phyloP scores from a whole-genome alignment of 495 filamentous ascomycete genomes.

The Barbatosphaeria neglecta region DNA sequence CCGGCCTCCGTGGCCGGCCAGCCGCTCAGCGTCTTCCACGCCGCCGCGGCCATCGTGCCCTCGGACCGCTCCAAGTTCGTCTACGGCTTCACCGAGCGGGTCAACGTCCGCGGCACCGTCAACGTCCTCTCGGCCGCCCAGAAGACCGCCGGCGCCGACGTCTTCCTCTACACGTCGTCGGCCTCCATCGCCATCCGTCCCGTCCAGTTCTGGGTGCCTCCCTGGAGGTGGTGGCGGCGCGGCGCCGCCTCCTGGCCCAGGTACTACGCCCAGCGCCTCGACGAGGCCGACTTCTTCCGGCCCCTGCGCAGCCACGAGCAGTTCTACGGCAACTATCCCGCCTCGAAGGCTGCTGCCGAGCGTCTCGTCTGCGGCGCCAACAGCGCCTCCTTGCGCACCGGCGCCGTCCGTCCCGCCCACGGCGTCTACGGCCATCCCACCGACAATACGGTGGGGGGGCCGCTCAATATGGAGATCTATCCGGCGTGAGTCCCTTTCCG shows the following conservation, averaged over 20 bases:
- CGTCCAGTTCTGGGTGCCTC: constrained; percentile 35
- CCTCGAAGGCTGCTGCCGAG: constrained; percentile 42
- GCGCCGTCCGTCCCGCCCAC: constrained; percentile 46
- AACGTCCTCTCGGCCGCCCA: constrained; percentile 44
- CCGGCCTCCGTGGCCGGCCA: constrained; percentile 11
- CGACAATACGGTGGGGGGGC: constrained; percentile 37
- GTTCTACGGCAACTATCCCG: constrained; percentile 48
- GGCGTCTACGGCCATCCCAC: constrained; percentile 47
- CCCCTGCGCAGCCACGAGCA: constrained; percentile 32
- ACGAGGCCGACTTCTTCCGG: constrained; percentile 28
- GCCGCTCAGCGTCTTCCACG: constrained; percentile 34
- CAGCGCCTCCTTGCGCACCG: constrained; percentile 34
- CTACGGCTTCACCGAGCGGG: constrained; percentile 24
- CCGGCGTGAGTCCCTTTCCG: constrained; percentile 29
- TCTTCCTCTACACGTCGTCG: constrained; percentile 49
- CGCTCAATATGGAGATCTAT: constrained; percentile 17
- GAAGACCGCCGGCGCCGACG: constrained; percentile 33
- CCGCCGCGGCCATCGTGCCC: constrained; percentile 31
- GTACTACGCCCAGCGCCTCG: constrained; percentile 35
- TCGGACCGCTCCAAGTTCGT: constrained; percentile 26
- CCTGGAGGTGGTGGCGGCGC: constrained; percentile 34
- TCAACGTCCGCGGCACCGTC: constrained; percentile 49
- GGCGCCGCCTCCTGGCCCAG: constrained; percentile 23
- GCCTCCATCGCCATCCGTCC: constrained; percentile 39
- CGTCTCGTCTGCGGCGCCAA: constrained; percentile 37